phyloP scores from a whole-genome alignment of 805 yeast genomes.

The Cyberlindnera meyerae region DNA sequence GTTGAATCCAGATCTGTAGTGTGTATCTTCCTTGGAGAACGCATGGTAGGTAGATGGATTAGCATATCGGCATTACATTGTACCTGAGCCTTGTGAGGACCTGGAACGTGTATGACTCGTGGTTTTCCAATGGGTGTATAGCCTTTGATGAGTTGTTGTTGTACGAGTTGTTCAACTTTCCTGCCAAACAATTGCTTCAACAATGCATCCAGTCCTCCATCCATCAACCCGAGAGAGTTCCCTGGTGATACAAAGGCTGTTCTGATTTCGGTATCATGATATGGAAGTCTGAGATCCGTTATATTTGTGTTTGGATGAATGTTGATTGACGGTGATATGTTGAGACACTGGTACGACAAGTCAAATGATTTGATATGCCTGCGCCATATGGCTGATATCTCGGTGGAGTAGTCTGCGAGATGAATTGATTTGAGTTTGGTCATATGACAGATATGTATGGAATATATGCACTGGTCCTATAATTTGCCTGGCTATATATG shows the following conservation, averaged over 20 bases:
- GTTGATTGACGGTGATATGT: neutral
- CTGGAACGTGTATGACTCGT: slow-evolving; percentile 3
- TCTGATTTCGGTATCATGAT: neutral
- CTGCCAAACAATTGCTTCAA: slow-evolving; percentile 27
- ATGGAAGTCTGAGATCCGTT: neutral
- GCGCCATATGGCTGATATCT: neutral
- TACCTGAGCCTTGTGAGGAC: slow-evolving; percentile 18
- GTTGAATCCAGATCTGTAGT: slow-evolving; percentile 8
- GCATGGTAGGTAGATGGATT: slow-evolving; percentile 38
- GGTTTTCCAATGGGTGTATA: slow-evolving; percentile 22
- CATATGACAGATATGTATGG: too few relatives aligned
- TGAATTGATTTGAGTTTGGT: neutral
- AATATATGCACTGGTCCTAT: too few relatives aligned
- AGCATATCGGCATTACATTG: slow-evolving; percentile 27
- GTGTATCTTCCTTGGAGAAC: slow-evolving; percentile 27
- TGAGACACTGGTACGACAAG: neutral
- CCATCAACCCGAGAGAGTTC: slow-evolving; percentile 35
- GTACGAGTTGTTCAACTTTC: slow-evolving; percentile 20
- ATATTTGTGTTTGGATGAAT: slow-evolving; percentile 1
- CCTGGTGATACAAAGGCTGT: slow-evolving; percentile 37
- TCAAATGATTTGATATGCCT: slow-evolving; percentile 1
- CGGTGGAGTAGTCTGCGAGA: neutral
- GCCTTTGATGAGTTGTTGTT: slow-evolving; percentile 19
- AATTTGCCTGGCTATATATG: too few relatives aligned
- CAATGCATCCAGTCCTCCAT: slow-evolving; percentile 37